These are phyloP conservation scores for Eucalyptus sp. DNA, from an alignment of 345 rosid species.

Conservation along the genomic window DNA sequence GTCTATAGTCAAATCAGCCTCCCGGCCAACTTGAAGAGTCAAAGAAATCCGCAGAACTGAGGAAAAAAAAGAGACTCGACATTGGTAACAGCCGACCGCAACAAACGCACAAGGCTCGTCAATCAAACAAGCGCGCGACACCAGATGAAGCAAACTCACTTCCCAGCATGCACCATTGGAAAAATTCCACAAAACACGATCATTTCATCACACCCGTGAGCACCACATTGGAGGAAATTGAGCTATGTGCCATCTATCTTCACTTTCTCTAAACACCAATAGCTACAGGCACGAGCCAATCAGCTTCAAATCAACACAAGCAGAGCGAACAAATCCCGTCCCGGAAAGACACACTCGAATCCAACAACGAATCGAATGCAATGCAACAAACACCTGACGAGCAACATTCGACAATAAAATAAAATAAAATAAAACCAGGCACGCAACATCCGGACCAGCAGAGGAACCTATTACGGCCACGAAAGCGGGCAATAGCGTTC, in stretches of 20 bases:
- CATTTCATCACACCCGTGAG: background rate
- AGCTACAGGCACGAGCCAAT: background rate
- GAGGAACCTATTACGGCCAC: background rate
- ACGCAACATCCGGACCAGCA: background rate
- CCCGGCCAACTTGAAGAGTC: background rate
- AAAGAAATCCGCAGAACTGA: background rate
- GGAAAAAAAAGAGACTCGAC: background rate
- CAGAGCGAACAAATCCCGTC: background rate
- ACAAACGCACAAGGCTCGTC: background rate
- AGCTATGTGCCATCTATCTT: background rate
- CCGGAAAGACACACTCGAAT: background rate
- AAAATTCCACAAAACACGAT: background rate
- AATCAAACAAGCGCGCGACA: background rate
- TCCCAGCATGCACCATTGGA: background rate
- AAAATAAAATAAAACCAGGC: background rate
- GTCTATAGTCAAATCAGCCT: background rate
- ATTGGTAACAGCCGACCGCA: background rate
- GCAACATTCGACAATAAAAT: background rate
- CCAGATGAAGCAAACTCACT: background rate
- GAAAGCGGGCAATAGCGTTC: background rate
- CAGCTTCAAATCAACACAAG: background rate
- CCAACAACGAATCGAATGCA: background rate
- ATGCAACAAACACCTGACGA: background rate
- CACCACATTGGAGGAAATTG: background rate
- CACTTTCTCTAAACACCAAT: background rate